Percentiles rank a stretch among this genome's conserved stretches.
phyloP scores from a whole-genome alignment of 2,329 filamentous ascomycete species.

The Penicillium nordicum region DNA sequence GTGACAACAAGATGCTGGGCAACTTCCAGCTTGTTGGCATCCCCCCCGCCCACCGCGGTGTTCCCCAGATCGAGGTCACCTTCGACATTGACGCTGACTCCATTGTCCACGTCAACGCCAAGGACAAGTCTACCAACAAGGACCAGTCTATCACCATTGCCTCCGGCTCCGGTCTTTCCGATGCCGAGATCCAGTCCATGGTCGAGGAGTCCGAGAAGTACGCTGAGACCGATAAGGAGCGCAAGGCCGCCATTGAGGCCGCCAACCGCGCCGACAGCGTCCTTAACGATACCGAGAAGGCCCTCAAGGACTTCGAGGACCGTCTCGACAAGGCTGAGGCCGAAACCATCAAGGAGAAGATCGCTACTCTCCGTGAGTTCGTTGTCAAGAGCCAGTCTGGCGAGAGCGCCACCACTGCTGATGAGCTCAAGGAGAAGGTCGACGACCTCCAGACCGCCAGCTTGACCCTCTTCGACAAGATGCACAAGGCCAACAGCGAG shows the following conservation, averaged over 20 bases:
- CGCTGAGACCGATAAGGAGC: conserved; percentile 90
- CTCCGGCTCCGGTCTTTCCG: conserved; percentile 93
- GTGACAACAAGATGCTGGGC: conserved; percentile 96
- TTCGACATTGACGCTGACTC: conserved; percentile 99
- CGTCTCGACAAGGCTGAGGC: conserved; percentile 96
- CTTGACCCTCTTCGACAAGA: conserved; percentile 98
- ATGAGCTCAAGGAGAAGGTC: conserved; percentile 97
- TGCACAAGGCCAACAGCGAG: conserved; percentile 91
- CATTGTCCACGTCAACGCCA: conserved; percentile 95
- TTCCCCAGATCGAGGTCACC: conserved; percentile 94
- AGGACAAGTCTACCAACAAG: conserved; percentile 99
- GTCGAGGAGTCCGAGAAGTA: conserved; percentile 97
- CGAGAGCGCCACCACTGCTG: conserved; percentile 78
- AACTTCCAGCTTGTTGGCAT: conserved; percentile 99
- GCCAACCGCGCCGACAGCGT: conserved; percentile 97
- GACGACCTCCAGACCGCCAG: conserved; percentile 95
- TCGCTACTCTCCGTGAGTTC: conserved; percentile 76
- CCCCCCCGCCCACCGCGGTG: conserved; percentile 90
- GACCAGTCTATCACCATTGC: conserved; percentile 99
- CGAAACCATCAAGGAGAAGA: conserved; percentile 92
- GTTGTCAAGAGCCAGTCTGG: conserved; percentile 92
- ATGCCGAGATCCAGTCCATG: conserved; percentile 94
- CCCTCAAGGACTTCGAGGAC: conserved; percentile 92
- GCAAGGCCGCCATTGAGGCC: conserved; percentile 90
- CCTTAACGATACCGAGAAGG: conserved; percentile 96